Conservation (phyloP, 768 basidiomycete genomes). For the Floccularia luteovirens region DNA sequence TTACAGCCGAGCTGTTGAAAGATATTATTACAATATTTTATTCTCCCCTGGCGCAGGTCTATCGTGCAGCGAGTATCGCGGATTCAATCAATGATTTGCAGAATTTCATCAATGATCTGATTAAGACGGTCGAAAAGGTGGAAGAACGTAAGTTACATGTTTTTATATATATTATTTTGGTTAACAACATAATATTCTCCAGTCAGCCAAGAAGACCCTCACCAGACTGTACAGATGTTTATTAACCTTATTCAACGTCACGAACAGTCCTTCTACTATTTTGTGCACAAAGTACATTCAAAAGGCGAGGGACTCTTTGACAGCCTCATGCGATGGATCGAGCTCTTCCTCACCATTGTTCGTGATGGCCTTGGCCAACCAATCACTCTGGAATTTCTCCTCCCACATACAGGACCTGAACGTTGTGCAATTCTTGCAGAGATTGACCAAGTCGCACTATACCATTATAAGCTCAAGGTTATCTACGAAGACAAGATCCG, state of each 20-base stretch:
- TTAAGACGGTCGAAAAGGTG: slow-evolving; percentile 85
- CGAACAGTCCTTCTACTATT: slow-evolving; percentile 92
- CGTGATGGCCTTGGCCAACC: slow-evolving; percentile 78
- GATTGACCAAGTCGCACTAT: slow-evolving; percentile 81
- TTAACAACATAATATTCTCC: slow-evolving; percentile 1
- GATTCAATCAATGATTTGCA: slow-evolving; percentile 91
- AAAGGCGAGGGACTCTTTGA: slow-evolving; percentile 95
- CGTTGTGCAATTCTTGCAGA: slow-evolving; percentile 75
- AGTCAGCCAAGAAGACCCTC: slow-evolving; percentile 84
- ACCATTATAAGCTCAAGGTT: slow-evolving; percentile 93
- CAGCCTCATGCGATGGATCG: slow-evolving; percentile 93
- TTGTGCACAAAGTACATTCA: slow-evolving; percentile 97
- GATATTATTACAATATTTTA: slow-evolving; percentile 99
- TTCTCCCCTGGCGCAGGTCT: slow-evolving; percentile 91
- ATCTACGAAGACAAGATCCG: slow-evolving; percentile 88
- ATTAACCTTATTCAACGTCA: slow-evolving; percentile 91
- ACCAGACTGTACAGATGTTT: slow-evolving; percentile 83
- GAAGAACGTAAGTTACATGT: slow-evolving; percentile 67
- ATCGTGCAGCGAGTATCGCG: slow-evolving; percentile 93
- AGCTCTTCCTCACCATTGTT: slow-evolving; percentile 84
- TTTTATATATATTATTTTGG: slow-evolving; percentile 1
- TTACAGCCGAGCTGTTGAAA: slow-evolving; percentile 90
- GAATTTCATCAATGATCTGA: slow-evolving; percentile 91
- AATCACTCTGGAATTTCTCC: slow-evolving; percentile 81
- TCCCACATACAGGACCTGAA: slow-evolving; percentile 77